phyloP scores from a whole-genome alignment of 495 filamentous ascomycete genomes.

The Glonium stellatum region DNA sequence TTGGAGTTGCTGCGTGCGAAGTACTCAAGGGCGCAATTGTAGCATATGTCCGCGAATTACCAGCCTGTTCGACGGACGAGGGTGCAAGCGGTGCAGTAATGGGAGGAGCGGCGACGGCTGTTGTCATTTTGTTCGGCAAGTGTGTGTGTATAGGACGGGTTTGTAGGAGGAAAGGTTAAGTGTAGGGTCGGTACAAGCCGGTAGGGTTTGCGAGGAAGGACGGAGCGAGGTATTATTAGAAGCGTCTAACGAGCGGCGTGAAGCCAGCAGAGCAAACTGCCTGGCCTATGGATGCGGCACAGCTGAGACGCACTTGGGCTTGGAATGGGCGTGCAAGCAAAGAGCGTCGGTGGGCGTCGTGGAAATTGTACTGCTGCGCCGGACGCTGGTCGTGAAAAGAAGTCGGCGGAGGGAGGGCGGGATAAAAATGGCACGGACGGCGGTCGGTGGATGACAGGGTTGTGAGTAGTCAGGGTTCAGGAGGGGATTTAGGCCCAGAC shows the following conservation, averaged over 20 bases:
- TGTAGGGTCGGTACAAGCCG: slow-evolving; percentile 10
- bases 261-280: slow-evolving; percentile 10
- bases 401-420: neutral
- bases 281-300: neutral
- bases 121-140: slow-evolving; percentile 23
- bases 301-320: neutral
- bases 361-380: neutral
- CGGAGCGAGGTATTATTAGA: slow-evolving; percentile 1
- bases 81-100: slow-evolving; percentile 26
- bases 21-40: slow-evolving; percentile 31
- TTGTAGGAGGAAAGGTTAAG: slow-evolving; percentile 7
- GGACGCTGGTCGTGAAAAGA: neutral
- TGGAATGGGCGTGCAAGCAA: neutral
- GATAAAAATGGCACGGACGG: slow-evolving; percentile 21
- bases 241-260: neutral
- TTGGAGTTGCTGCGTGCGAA: slow-evolving; percentile 23
- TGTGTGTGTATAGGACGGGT: neutral
- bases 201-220: slow-evolving; percentile 17
- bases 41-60: slow-evolving; percentile 27
- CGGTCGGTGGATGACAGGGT: neutral
- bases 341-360: neutral
- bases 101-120: slow-evolving; percentile 28
- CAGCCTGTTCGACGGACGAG: slow-evolving; percentile 8
- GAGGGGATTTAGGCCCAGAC: neutral
- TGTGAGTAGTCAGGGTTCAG: neutral